Base-by-base conservation (phyloP, 805 yeast genomes). In the Teunomyces cretensis region DNA sequence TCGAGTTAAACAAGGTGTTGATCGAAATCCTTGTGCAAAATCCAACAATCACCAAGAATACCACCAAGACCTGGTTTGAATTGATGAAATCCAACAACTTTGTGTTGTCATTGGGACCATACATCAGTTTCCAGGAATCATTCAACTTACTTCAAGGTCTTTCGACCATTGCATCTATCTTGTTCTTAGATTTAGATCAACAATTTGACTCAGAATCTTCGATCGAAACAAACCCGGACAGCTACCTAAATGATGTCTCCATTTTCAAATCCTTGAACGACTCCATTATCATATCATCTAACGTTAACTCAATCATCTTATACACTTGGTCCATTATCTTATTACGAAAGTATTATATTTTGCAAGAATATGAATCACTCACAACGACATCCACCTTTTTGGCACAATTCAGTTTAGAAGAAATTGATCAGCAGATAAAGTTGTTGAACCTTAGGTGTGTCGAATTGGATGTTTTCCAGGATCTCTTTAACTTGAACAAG, bases 321-420 rank as follows among this genome's bases (percentile, higher is more conserved):
- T 85, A 84, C 56, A 75, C 80, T 16, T 86, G 92, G 92, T 77
- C 87, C 26, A 76, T 84, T 11, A 60, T 82, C 9, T 57, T 82
- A 9, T 79, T 79, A 51, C 66, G 83, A 16, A 80, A 82, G 48
- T 68, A 70, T 6, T 65, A 73, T 15, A 55, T 76, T 2, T 54
- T 77, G n/a, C 72, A 72, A 36, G 76, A 74, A 33, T 56, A 56
- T 14, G 65, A 72, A 24, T 57, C 65, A 30, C 30, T 32, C 11
- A 28, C 41, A 22, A 13, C 33, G 8, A 30, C 47, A 30, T 14
- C 26, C 11, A 14, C 27, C 5, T 44, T 41, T 14, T 28, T 44
- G 22, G 22, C 43, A 11, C 36, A 39, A 12, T 43, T 46, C 17
- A 33, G 30, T 15, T 26, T 42, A 13, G 44, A 50, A 5, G 47